Percentiles rank a stretch among this genome's conserved stretches.
Evolutionary conservation across 768 basidiomycete species (phyloP).

Genomic region (Pleurotus sapidus): DNA sequence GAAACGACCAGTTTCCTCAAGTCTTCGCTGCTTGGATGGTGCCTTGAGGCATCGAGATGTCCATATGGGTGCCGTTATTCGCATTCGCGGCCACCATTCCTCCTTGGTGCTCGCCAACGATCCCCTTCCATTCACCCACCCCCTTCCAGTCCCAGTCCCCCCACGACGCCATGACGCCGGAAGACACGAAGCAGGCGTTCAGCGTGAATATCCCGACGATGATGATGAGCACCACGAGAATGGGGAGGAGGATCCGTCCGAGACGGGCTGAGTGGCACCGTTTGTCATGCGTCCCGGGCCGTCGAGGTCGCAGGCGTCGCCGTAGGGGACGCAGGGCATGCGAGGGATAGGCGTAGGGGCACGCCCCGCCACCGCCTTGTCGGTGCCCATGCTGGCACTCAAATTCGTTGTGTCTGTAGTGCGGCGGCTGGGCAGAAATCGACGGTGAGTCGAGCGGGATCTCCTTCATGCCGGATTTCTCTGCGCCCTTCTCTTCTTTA

Average conservation of each 20-base stretch:
- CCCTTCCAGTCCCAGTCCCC: conserved; percentile 7
- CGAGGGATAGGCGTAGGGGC: conserved; percentile 1
- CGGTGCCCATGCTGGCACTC: conserved; percentile 4
- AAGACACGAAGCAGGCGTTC: conserved; percentile 3
- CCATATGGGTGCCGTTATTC: too few relatives aligned
- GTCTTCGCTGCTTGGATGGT: too few relatives aligned
- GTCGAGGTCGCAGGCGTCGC: neutral
- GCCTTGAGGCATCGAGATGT: too few relatives aligned
- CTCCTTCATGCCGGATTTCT: neutral
- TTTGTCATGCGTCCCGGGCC: neutral
- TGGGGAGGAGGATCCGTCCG: neutral
- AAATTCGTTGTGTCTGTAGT: conserved; percentile 6
- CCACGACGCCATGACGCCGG: neutral
- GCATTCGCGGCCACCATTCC: too few relatives aligned
- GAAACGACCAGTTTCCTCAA: too few relatives aligned
- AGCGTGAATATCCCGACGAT: conserved; percentile 1
- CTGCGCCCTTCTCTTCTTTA: neutral
- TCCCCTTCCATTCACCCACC: neutral
- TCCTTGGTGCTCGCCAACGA: too few relatives aligned
- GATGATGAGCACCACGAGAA: conserved; percentile 1
- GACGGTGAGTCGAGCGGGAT: conserved; percentile 2
- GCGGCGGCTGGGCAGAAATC: neutral
- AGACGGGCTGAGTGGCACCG: neutral
- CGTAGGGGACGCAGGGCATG: neutral
- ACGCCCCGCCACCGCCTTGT: neutral